These are phyloP conservation scores for Acanthochlamys bracteata DNA, from an alignment of 106 monocot genomes.

Conservation along the genomic window DNA sequence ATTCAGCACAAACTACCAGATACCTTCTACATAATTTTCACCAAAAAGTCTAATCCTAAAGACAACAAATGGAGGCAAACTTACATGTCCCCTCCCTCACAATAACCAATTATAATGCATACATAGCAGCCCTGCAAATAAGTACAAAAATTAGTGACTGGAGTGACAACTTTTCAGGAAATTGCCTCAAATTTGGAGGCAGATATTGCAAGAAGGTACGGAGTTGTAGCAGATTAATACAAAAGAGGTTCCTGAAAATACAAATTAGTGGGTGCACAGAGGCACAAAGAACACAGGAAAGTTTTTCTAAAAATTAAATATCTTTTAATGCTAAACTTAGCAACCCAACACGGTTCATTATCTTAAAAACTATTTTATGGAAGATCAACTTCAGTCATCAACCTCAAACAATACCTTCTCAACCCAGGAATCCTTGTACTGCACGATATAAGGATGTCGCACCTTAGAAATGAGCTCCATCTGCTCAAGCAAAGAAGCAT, in stretches of 20 bases:
- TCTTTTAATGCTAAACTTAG: neutral
- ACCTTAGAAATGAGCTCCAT: conserved; percentile 98
- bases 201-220: no score
- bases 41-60: neutral
- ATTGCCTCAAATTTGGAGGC: no score
- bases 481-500: conserved; percentile 23
- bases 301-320: no score
- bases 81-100: conserved; percentile 98
- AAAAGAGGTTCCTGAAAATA: no score
- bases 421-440: conserved; percentile 99
- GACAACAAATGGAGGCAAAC: conserved; percentile 10
- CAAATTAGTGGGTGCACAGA: no score
- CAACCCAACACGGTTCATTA: neutral
- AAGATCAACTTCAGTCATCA: neutral
- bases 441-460: conserved; percentile 82
- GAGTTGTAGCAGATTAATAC: no score
- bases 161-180: no score
- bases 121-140: conserved; percentile 89
- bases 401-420: conserved; percentile 45
- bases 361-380: neutral
- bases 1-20: neutral
- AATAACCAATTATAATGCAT: conserved; percentile 93
- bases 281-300: no score
- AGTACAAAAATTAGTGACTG: neutral
- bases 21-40: neutral